Evolutionary conservation across 805 yeast species (phyloP).

Genomic region (Scheffersomyces amazonensis): DNA sequence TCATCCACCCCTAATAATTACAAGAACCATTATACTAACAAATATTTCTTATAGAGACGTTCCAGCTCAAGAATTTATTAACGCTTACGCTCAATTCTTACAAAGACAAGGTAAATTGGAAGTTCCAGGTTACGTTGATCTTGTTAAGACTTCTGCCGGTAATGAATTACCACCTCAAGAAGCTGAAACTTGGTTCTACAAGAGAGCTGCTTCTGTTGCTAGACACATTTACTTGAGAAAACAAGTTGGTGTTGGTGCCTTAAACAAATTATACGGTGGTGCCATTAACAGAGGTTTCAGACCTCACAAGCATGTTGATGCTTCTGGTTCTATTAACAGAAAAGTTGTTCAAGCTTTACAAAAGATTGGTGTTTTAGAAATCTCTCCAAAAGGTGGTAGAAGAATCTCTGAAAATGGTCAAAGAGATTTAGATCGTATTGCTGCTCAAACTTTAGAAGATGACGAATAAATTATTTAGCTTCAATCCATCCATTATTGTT

Average conservation of each 20-base stretch:
- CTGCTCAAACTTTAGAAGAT: constrained; percentile 97
- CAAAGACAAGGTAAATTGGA: constrained; percentile 99
- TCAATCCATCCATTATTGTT: no score
- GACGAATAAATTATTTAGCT: constrained; percentile 51
- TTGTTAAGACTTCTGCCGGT: constrained; percentile 98
- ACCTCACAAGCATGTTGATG: constrained; percentile 98
- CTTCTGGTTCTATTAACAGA: constrained; percentile 99
- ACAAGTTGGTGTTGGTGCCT: constrained; percentile 98
- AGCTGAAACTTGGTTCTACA: constrained; percentile 99
- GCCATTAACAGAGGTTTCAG: constrained; percentile 98
- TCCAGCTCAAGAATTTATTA: constrained; percentile 99
- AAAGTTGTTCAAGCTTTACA: constrained; percentile 96
- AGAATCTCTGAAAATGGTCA: constrained; percentile 99
- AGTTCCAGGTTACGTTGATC: constrained; percentile 99
- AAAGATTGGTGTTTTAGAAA: constrained; percentile 96
- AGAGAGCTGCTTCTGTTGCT: constrained; percentile 99
- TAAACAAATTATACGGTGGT: constrained; percentile 99
- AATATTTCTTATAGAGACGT: constrained; percentile 78
- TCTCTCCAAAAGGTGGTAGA: constrained; percentile 98
- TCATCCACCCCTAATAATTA: no score
- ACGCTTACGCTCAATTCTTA: constrained; percentile 99
- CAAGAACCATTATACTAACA: constrained; percentile 33
- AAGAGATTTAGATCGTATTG: constrained; percentile 99
- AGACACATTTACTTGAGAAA: constrained; percentile 99
- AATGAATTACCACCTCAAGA: constrained; percentile 99